Percentiles rank a stretch among this genome's conserved stretches.
Conservation (phyloP, 768 basidiomycete genomes). For the Favolaschia claudopus region DNA sequence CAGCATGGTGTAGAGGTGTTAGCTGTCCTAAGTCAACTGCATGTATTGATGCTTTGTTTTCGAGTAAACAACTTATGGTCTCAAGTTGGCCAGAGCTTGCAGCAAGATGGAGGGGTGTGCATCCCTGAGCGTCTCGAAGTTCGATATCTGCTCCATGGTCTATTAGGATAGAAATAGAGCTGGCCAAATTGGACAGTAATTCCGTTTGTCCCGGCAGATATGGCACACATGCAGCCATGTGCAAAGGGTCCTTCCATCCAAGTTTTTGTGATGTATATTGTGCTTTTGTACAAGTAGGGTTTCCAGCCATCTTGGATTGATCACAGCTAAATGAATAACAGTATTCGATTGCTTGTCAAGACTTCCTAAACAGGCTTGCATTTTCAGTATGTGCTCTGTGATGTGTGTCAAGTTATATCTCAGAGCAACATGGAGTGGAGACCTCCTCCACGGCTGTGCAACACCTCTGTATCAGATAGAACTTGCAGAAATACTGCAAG, state of each 20-base stretch:
- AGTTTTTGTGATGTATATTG: constrained; percentile 10
- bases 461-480: neutral
- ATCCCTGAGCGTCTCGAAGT: neutral
- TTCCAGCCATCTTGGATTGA: constrained; percentile 10
- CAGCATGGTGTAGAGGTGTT: constrained; percentile 13
- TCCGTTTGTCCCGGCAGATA: neutral
- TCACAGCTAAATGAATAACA: constrained; percentile 7
- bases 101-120: constrained; percentile 16
- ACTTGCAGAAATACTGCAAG: neutral
- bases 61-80: constrained; percentile 4
- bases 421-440: constrained; percentile 18
- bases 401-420: constrained; percentile 16
- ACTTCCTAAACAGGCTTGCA: neutral
- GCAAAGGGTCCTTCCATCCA: constrained; percentile 15
- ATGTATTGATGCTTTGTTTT: neutral
- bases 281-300: neutral
- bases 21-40: neutral
- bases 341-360: constrained; percentile 4
- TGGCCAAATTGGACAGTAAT: neutral
- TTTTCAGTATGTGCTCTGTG: constrained; percentile 4
- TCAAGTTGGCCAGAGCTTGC: constrained; percentile 6
- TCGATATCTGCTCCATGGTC: constrained; percentile 6
- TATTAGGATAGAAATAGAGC: constrained; percentile 4
- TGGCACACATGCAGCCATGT: constrained; percentile 10
- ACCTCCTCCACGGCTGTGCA: constrained; percentile 12